These are phyloP conservation scores for Penicillium canescens DNA, from an alignment of 495 filamentous ascomycete genomes.

Conservation along the genomic window DNA sequence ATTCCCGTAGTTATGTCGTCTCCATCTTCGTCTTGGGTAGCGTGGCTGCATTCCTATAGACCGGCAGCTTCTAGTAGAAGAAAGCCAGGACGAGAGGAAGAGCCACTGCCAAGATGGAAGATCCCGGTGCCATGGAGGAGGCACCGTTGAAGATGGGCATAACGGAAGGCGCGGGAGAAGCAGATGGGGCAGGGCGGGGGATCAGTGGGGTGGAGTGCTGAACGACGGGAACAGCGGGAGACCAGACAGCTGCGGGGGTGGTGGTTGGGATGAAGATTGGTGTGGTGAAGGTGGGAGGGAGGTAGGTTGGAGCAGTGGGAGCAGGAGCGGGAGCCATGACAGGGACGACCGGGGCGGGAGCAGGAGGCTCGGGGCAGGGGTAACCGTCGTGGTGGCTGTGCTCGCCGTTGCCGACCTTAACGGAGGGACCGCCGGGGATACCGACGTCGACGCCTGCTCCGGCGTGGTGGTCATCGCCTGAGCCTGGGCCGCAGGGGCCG, in stretches of 20 bases:
- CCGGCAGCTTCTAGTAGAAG: slow-evolving; percentile 15
- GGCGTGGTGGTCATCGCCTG: slow-evolving; percentile 19
- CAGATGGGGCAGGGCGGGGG: slow-evolving; percentile 16
- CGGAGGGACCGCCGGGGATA: slow-evolving; percentile 34
- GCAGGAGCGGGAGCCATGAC: neutral
- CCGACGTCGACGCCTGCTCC: slow-evolving; percentile 22
- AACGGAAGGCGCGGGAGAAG: slow-evolving; percentile 10
- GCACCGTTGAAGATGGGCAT: slow-evolving; percentile 24
- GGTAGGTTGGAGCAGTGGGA: slow-evolving; percentile 10
- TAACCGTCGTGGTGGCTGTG: slow-evolving; percentile 21
- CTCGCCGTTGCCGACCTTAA: slow-evolving; percentile 20
- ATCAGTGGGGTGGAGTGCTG: slow-evolving; percentile 24
- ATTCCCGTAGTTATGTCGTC: neutral
- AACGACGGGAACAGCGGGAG: slow-evolving; percentile 7
- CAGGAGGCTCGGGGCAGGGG: slow-evolving; percentile 21
- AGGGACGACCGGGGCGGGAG: slow-evolving; percentile 5
- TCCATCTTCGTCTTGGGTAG: neutral
- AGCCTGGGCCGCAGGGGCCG: slow-evolving; percentile 21
- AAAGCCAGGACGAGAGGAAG: slow-evolving; percentile 22
- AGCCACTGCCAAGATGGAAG: slow-evolving; percentile 14
- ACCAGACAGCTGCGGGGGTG: slow-evolving; percentile 18
- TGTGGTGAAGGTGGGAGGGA: slow-evolving; percentile 20
- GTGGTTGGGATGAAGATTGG: slow-evolving; percentile 19
- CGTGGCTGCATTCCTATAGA: too few species aligned
- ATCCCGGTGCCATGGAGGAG: slow-evolving; percentile 22